These are phyloP conservation scores for Talaromyces amestolkiae DNA, from an alignment of 2,329 filamentous ascomycete species.

Conservation along the genomic window DNA sequence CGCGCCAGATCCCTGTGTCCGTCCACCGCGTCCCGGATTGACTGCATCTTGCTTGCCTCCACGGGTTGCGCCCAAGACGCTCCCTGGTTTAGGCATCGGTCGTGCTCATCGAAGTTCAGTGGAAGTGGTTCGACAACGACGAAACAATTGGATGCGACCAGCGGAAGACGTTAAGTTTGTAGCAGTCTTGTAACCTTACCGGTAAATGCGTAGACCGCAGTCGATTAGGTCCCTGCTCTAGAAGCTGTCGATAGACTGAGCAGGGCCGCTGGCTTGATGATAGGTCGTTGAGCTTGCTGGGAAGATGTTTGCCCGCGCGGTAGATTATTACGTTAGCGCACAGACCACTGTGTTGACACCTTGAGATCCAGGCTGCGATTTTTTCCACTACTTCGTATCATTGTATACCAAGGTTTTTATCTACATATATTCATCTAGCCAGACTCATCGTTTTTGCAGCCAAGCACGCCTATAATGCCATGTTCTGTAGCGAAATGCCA, in stretches of 20 bases:
- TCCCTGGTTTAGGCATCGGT: slow-evolving; percentile 21
- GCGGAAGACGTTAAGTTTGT: neutral
- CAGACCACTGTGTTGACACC: neutral
- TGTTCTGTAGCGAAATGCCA: neutral
- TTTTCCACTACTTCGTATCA: too few species aligned
- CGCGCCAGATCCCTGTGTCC: slow-evolving; percentile 3
- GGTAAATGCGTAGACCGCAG: neutral
- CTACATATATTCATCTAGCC: too few species aligned
- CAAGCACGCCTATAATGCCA: neutral
- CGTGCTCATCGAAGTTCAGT: slow-evolving; percentile 17
- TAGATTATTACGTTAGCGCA: neutral
- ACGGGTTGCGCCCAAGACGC: slow-evolving; percentile 19
- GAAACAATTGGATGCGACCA: neutral
- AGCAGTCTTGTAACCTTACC: neutral
- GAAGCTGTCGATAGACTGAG: slow-evolving; percentile 13
- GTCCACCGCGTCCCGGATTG: slow-evolving; percentile 16
- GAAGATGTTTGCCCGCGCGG: neutral
- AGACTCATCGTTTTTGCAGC: too few species aligned
- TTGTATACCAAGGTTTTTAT: too few species aligned
- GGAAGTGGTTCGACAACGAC: slow-evolving; percentile 11
- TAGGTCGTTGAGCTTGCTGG: slow-evolving; percentile 1
- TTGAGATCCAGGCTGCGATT: neutral
- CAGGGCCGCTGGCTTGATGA: slow-evolving; percentile 13
- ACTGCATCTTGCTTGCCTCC: slow-evolving; percentile 19
- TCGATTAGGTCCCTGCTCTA: slow-evolving; percentile 16